A percentile compares a stretch with the other conserved stretches of the same genome.
Evolutionary conservation across 352 stramenopile genomes (phyloP).

Genomic region (Phytophthora syringae): DNA sequence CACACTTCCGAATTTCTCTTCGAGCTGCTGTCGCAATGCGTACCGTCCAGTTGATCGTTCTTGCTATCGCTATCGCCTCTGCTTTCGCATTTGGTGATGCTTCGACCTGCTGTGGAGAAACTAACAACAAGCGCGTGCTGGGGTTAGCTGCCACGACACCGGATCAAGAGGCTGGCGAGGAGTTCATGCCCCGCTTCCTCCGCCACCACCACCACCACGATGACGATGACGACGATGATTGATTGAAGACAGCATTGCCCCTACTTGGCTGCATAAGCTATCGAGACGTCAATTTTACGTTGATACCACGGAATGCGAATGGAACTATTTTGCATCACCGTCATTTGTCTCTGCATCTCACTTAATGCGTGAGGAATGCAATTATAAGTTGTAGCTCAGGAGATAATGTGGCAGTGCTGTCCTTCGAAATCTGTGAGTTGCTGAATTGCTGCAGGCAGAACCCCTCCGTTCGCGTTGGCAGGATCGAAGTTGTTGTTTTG

Average conservation of each 20-base stretch:
- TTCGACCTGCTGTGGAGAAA: not conserved
- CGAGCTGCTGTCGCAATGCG: too few species aligned
- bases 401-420: slow-evolving; percentile 43
- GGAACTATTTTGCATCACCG: not conserved
- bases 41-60: slow-evolving; percentile 2
- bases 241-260: not conserved
- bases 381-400: slow-evolving; percentile 6
- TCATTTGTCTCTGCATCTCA: not conserved
- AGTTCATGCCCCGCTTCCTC: not conserved
- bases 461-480: slow-evolving; percentile 28
- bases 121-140: not conserved
- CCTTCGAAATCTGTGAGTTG: slow-evolving; percentile 48
- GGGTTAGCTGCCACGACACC: not conserved
- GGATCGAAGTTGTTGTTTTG: slow-evolving; percentile 62
- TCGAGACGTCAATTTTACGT: too few species aligned
- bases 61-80: not conserved
- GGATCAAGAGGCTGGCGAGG: not conserved
- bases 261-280: too few species aligned
- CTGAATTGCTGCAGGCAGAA: slow-evolving; percentile 51
- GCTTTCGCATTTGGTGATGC: not conserved
- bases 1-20: too few species aligned
- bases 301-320: not conserved
- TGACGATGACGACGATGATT: slow-evolving; percentile 15
- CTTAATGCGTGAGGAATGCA: too few species aligned
- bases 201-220: slow-evolving; percentile 7